Evolutionary conservation across 208 protist species (phyloP).

Genomic region (Acanthamoeba lenticulata): DNA sequence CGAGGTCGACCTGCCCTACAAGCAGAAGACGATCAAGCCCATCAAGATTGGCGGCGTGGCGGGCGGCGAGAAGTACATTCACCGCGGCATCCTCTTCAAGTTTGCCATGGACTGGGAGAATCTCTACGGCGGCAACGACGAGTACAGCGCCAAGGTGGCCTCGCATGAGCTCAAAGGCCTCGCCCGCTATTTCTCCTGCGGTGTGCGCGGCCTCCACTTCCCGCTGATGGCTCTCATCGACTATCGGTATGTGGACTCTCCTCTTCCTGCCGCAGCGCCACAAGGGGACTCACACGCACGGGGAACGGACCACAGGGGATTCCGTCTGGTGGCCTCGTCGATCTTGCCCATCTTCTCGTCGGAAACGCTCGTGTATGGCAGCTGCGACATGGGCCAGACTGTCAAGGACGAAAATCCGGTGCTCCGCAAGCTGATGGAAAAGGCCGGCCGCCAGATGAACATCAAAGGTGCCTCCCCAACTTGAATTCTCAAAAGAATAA

Average conservation of each 20-base stretch:
- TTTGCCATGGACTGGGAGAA: conserved; percentile 71
- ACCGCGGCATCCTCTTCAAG: conserved; percentile 73
- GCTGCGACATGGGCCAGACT: conserved; percentile 44
- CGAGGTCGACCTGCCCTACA: conserved; percentile 71
- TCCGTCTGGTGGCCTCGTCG: conserved; percentile 67
- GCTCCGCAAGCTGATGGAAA: conserved; percentile 54
- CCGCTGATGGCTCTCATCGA: conserved; percentile 73
- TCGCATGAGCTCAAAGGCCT: conserved; percentile 72
- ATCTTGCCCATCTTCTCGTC: conserved; percentile 65
- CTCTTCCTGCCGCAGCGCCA: neutral
- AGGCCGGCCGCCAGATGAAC: conserved; percentile 59
- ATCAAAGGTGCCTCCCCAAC: neutral
- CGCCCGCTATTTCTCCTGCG: conserved; percentile 40
- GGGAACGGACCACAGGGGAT: conserved; percentile 14
- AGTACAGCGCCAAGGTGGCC: conserved; percentile 64
- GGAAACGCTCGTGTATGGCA: conserved; percentile 64
- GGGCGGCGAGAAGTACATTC: conserved; percentile 75
- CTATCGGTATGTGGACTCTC: conserved; percentile 49
- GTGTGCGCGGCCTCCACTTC: conserved; percentile 62
- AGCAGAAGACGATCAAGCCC: conserved; percentile 72
- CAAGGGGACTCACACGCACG: no score
- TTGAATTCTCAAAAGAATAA: neutral
- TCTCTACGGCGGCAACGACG: conserved; percentile 56
- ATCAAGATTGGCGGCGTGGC: conserved; percentile 66
- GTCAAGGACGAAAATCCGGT: conserved; percentile 58